A percentile compares a stretch with the other conserved stretches of the same genome.
phyloP scores from a whole-genome alignment of 2,329 filamentous ascomycete genomes.

The Arthrinium puccinioides region DNA sequence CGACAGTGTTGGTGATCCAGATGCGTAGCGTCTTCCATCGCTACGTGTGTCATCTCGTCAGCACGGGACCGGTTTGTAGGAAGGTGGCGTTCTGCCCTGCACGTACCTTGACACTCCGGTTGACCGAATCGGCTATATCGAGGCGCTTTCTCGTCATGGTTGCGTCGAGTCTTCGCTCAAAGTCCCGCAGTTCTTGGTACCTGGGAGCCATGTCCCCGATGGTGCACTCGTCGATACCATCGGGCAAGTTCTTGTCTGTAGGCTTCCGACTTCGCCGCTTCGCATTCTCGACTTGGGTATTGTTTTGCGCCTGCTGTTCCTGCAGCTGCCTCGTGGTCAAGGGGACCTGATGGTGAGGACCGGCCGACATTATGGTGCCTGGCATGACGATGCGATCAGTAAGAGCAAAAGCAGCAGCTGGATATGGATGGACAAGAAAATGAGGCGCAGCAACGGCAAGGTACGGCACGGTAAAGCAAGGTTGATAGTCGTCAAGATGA shows the following conservation, averaged over 20 bases:
- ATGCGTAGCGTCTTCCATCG: slow-evolving; percentile 80
- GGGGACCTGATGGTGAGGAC: slow-evolving; percentile 42
- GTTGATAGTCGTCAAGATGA: slow-evolving; percentile 1
- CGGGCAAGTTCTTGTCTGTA: slow-evolving; percentile 90
- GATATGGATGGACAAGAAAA: slow-evolving; percentile 4
- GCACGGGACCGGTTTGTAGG: background rate
- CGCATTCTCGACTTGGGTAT: slow-evolving; percentile 53
- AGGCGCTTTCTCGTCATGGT: slow-evolving; percentile 91
- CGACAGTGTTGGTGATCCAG: slow-evolving; percentile 91
- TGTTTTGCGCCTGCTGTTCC: slow-evolving; percentile 43
- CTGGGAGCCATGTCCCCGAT: slow-evolving; percentile 75
- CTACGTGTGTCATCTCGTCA: slow-evolving; percentile 26
- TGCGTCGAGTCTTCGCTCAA: slow-evolving; percentile 84
- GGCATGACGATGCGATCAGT: slow-evolving; percentile 5
- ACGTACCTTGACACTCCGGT: slow-evolving; percentile 61
- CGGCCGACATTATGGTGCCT: slow-evolving; percentile 51
- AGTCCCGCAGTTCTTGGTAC: slow-evolving; percentile 77
- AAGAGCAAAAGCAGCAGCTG: background rate
- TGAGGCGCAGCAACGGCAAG: background rate
- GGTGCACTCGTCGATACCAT: slow-evolving; percentile 76
- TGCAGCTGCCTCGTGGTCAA: slow-evolving; percentile 47
- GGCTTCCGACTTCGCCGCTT: slow-evolving; percentile 82
- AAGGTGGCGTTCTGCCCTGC: background rate
- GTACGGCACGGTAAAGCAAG: background rate
- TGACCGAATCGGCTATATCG: slow-evolving; percentile 78